A percentile compares a stretch with the other conserved stretches of the same genome.
These are phyloP conservation scores for Coemansia sp. DNA, from an alignment of 192 early-diverging fungal species.

Conservation along the genomic window DNA sequence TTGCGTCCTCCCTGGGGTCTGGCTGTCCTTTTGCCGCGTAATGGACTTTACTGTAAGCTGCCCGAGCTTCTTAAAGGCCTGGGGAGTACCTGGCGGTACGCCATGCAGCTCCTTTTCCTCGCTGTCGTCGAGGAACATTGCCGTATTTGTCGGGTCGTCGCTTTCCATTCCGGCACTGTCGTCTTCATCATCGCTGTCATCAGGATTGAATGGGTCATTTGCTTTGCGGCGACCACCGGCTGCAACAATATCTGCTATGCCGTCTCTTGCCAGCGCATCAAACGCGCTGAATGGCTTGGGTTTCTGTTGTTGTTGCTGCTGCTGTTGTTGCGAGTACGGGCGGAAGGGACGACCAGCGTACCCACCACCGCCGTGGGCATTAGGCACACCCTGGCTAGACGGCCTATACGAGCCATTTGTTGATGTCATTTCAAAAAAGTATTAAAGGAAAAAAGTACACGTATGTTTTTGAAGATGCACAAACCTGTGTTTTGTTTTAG, in stretches of 20 bases:
- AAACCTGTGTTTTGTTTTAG: background rate
- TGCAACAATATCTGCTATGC: constrained; percentile 7
- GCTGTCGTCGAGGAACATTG: constrained; percentile 53
- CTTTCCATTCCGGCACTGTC: constrained; percentile 7
- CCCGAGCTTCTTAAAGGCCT: constrained; percentile 39
- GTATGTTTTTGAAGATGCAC: background rate
- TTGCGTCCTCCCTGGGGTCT: constrained; percentile 40
- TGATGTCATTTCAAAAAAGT: background rate
- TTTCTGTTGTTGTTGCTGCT: background rate
- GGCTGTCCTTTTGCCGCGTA: constrained; percentile 39
- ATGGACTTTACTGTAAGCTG: constrained; percentile 52
- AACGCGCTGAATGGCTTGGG: constrained; percentile 5
- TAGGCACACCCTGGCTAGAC: background rate
- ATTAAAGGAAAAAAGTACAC: constrained; percentile 3
- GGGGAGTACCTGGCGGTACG: constrained; percentile 42
- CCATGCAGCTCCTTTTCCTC: constrained; percentile 45
- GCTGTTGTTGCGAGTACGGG: background rate
- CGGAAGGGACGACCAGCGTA: constrained; percentile 2
- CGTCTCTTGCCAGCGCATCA: background rate
- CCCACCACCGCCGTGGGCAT: background rate
- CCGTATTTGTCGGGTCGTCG: constrained; percentile 55
- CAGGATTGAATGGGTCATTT: background rate
- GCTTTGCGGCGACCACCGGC: background rate
- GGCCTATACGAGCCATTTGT: background rate
- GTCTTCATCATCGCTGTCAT: constrained; percentile 21